A percentile compares a stretch with the other conserved stretches of the same genome.
Conservation (phyloP, 257 asterid genomes). For the Ilex asprella region DNA sequence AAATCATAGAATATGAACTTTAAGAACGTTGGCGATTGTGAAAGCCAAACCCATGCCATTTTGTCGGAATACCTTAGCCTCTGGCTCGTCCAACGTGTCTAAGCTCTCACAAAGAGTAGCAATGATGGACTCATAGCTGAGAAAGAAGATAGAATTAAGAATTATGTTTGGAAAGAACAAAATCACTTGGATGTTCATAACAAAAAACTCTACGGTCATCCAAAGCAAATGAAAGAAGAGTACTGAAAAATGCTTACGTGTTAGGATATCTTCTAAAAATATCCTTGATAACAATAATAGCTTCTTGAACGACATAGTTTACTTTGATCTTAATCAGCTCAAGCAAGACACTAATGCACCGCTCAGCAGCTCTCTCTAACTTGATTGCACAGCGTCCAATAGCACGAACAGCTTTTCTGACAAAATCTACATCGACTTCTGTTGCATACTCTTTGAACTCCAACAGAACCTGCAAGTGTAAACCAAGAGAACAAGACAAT, state of each 20-base stretch:
- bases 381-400: conserved; percentile 99
- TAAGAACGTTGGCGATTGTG: too few relatives aligned
- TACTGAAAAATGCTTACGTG: conserved; percentile 49
- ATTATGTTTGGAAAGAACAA: neutral
- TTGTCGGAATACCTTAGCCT: conserved; percentile 71
- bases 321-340: conserved; percentile 99
- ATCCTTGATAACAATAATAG: conserved; percentile 96
- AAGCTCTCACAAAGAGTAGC: conserved; percentile 98
- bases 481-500: conserved; percentile 9
- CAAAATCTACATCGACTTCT: conserved; percentile 98
- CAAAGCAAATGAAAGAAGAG: neutral
- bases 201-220: neutral
- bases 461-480: conserved; percentile 58
- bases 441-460: conserved; percentile 99
- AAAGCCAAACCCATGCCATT: neutral
- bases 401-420: conserved; percentile 98
- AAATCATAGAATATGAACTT: conserved; percentile 8
- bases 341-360: conserved; percentile 96
- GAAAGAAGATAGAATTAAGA: conserved; percentile 8
- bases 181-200: neutral
- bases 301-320: conserved; percentile 99
- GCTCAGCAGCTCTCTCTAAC: conserved; percentile 99
- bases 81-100: conserved; percentile 98
- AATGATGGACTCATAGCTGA: conserved; percentile 90
- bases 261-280: conserved; percentile 98